phyloP scores from a whole-genome alignment of 1,284 basidiomycete species.

The Pholiota adiposa region DNA sequence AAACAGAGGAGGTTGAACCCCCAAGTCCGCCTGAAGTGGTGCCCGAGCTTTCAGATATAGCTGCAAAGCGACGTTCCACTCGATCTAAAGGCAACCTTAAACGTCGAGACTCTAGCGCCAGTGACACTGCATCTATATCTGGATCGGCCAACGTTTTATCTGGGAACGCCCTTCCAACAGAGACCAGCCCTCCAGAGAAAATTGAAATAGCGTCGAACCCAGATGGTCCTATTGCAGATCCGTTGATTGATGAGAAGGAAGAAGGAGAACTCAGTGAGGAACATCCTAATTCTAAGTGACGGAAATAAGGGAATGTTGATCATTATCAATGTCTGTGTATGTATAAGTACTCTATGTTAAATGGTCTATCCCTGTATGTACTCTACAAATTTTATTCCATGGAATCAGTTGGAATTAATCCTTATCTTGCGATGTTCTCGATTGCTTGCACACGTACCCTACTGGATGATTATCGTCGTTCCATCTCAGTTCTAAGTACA shows the following conservation, averaged over 20 bases:
- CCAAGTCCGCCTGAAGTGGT: conserved; percentile 29
- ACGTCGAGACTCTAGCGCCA: conserved; percentile 48
- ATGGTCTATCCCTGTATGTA: conserved; percentile 3
- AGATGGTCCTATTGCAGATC: conserved; percentile 3
- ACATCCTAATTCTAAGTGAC: neutral
- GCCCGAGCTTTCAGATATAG: conserved; percentile 31
- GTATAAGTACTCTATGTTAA: conserved; percentile 5
- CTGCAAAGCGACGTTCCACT: conserved; percentile 48
- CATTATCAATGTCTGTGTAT: neutral
- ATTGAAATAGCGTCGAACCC: conserved; percentile 15
- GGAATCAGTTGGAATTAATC: too few species aligned
- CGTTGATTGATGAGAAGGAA: conserved; percentile 21
- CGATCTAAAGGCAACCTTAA: conserved; percentile 43
- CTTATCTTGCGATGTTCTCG: too few species aligned
- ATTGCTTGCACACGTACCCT: too few species aligned
- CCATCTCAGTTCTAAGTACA: too few species aligned
- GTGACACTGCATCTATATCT: conserved; percentile 43
- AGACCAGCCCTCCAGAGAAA: conserved; percentile 8
- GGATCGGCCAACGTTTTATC: conserved; percentile 19
- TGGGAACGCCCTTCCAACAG: conserved; percentile 5
- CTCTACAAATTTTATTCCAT: neutral
- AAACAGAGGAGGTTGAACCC: conserved; percentile 16
- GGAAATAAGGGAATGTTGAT: conserved; percentile 1
- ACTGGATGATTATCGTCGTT: too few species aligned
- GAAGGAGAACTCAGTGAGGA: conserved; percentile 29